Conservation (phyloP, 2,329 filamentous ascomycete species). For the Ambrosiella beaveri region DNA sequence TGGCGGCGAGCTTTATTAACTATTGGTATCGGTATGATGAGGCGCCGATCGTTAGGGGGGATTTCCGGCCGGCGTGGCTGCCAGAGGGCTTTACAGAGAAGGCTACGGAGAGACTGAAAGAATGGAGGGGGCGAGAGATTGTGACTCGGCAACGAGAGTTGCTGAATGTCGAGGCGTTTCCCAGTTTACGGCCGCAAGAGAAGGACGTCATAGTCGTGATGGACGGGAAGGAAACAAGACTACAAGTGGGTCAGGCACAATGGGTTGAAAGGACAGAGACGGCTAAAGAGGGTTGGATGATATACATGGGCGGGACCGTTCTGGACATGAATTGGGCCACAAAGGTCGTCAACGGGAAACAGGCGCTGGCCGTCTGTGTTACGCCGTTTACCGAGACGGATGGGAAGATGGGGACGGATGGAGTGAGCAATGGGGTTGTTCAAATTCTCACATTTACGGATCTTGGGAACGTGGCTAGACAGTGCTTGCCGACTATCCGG, state of each 20-base stretch:
- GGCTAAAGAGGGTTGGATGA: constrained; percentile 30
- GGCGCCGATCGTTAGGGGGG: constrained; percentile 10
- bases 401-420: constrained; percentile 25
- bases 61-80: constrained; percentile 15
- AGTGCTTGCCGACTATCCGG: constrained; percentile 23
- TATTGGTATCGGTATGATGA: constrained; percentile 22
- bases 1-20: constrained; percentile 15
- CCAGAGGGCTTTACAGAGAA: constrained; percentile 11
- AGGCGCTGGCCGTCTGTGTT: constrained; percentile 35
- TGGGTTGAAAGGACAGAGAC: background rate
- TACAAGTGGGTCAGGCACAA: constrained; percentile 16
- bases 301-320: constrained; percentile 37
- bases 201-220: constrained; percentile 20
- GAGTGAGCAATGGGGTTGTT: constrained; percentile 28
- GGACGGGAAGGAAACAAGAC: constrained; percentile 17
- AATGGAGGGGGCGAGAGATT: constrained; percentile 5
- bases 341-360: constrained; percentile 18
- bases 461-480: constrained; percentile 16
- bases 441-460: constrained; percentile 35
- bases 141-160: constrained; percentile 1
- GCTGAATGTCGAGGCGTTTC: constrained; percentile 18
- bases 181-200: constrained; percentile 17
- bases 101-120: constrained; percentile 8
- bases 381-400: constrained; percentile 29
- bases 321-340: constrained; percentile 37